Conservation (phyloP, 192 early-diverging fungal genomes). For the Globomyces pollinis-pini region DNA sequence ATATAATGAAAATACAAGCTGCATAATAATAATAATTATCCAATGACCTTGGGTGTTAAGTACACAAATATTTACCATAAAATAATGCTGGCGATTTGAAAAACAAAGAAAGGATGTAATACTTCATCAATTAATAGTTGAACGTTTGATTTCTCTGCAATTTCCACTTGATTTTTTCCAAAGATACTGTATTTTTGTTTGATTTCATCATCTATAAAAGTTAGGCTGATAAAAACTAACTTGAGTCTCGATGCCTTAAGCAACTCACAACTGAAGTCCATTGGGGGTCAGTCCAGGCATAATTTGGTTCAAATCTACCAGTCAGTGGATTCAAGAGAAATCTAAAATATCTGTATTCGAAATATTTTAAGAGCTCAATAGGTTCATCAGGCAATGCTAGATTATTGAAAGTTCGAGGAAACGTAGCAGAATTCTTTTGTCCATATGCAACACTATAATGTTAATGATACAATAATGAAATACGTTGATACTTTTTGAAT, state of each 20-base stretch:
- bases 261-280: slow-evolving; percentile 32
- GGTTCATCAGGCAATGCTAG: neutral
- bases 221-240: neutral
- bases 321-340: slow-evolving; percentile 50
- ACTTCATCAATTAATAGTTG: slow-evolving; percentile 45
- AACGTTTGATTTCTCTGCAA: slow-evolving; percentile 36
- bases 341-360: slow-evolving; percentile 45
- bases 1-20: slow-evolving; percentile 82
- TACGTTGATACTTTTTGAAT: slow-evolving; percentile 18
- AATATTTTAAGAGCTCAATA: slow-evolving; percentile 20
- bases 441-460: slow-evolving; percentile 16
- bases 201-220: neutral
- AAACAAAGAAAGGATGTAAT: slow-evolving; percentile 50
- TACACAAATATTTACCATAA: no score
- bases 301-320: slow-evolving; percentile 38
- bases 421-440: slow-evolving; percentile 30
- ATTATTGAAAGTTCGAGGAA: slow-evolving; percentile 15
- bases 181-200: slow-evolving; percentile 31
- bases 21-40: slow-evolving; percentile 98
- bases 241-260: slow-evolving; percentile 13
- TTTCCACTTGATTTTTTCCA: slow-evolving; percentile 40
- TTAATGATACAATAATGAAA: no score
- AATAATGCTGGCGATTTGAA: slow-evolving; percentile 47
- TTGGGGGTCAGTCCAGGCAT: slow-evolving; percentile 41
- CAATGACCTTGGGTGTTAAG: no score